phyloP scores from a whole-genome alignment of 345 rosid genomes.

The Gossypium herbaceum region DNA sequence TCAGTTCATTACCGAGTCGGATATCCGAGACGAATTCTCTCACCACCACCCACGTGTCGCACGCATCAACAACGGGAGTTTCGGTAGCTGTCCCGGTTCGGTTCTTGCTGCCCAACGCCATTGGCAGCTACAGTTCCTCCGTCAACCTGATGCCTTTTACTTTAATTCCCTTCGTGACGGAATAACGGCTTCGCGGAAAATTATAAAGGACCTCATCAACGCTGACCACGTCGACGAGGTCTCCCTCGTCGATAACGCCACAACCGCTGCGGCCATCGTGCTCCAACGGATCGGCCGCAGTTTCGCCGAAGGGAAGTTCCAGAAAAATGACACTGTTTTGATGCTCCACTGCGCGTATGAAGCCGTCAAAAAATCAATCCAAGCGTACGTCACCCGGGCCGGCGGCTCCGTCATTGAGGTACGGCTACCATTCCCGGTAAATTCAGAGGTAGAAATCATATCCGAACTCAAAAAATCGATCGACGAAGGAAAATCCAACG shows the following conservation, averaged over 20 bases:
- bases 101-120: conserved; percentile 48
- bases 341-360: conserved; percentile 63
- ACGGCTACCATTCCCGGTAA: conserved; percentile 60
- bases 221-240: conserved; percentile 67
- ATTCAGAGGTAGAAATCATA: conserved; percentile 56
- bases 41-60: conserved; percentile 61
- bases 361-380: conserved; percentile 59
- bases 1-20: conserved; percentile 32
- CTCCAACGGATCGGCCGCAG: conserved; percentile 62
- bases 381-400: conserved; percentile 65
- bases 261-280: conserved; percentile 78
- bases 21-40: conserved; percentile 60
- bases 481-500: conserved; percentile 41
- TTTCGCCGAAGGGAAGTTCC: conserved; percentile 52
- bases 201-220: conserved; percentile 54
- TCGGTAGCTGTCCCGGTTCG: conserved; percentile 71
- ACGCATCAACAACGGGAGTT: conserved; percentile 79
- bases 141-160: conserved; percentile 77
- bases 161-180: conserved; percentile 57
- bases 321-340: conserved; percentile 45
- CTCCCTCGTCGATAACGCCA: conserved; percentile 75
- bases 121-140: conserved; percentile 65
- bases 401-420: conserved; percentile 68
- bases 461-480: conserved; percentile 46
- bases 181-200: conserved; percentile 47